Evolutionary conservation across 2,329 filamentous ascomycete species (phyloP), one percentile per base, ranked within the genome.

Genomic region (Penicillium sp.): DNA sequence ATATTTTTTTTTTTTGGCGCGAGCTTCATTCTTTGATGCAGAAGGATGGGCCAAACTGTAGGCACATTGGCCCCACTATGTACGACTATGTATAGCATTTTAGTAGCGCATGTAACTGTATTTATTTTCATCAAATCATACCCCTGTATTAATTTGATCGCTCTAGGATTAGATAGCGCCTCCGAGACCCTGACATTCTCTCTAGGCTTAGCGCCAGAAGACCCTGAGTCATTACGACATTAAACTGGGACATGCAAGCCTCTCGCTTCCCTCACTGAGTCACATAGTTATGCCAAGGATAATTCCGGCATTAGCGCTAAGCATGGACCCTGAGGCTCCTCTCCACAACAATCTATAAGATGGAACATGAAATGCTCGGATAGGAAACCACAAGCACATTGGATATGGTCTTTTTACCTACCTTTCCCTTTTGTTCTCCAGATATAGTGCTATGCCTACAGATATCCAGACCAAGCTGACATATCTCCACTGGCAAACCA

Each of bases 11-110:
- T 53, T 27, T 16, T 26, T 46, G 49, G 27, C 49, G 19, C 33
- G 47, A 4, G 46, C 47, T 54, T 23, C 48, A 60, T 42, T 10
- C 27, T 19, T 72, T 65, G 60, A 52, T 69, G 68, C 69, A 61
- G 68, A 68, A 69, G 53, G 44, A 55, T 59, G 57, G 63, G 54
- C 62, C 61, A 66, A 66, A 61, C 54, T 56, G 60, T 64, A 63
- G 63, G 19, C 19, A 19, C 39, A 42, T 63, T 35, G 21, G 8
- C 27, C 48, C 27, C 48, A 35, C 21, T 42, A 50, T 50, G 33
- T 50, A 35, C 33, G n/a, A 39, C 47, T n/a, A 50, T 37, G 48
- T 35, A 37, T 31, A 33, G 29, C 33, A 42, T 23, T 42, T 21
- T 3, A 13, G 9, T 42, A 42, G n/a, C 9, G 19, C 37, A 7